Conservation (phyloP, 495 filamentous ascomycete genomes). For the Choiromyces venosus region DNA sequence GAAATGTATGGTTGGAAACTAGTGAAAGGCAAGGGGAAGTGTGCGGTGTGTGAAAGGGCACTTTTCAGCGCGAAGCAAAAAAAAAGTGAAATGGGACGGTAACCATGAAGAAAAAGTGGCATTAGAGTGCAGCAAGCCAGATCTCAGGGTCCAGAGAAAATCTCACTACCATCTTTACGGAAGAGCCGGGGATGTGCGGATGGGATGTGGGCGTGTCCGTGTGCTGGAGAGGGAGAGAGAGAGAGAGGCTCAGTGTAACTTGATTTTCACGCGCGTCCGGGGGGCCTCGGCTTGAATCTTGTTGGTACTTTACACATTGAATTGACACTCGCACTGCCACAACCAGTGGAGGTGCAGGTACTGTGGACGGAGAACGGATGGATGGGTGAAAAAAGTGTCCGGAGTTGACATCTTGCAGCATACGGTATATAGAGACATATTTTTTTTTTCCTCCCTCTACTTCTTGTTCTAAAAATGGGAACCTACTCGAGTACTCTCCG, state of each 20-base stretch:
- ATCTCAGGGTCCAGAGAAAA: too few relatives aligned
- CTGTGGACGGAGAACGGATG: background rate
- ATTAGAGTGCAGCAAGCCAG: too few relatives aligned
- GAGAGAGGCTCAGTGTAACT: background rate
- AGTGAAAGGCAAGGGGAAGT: background rate
- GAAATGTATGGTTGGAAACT: background rate
- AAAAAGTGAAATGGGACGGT: background rate
- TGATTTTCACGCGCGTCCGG: background rate
- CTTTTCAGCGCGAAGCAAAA: background rate
- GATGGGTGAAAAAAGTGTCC: background rate
- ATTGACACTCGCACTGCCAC: background rate
- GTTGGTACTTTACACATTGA: too few relatives aligned
- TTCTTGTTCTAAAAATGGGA: background rate
- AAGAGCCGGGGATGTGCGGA: too few relatives aligned
- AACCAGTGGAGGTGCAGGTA: background rate
- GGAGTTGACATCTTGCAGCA: background rate
- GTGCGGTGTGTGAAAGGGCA: background rate
- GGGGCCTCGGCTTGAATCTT: background rate
- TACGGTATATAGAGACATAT: background rate
- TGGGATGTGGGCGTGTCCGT: background rate
- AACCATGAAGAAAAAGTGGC: too few relatives aligned
- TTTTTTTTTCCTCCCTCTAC: too few relatives aligned
- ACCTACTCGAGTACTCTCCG: background rate
- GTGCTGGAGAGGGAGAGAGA: too few relatives aligned
- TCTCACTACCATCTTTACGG: too few relatives aligned